Evolutionary conservation across 768 basidiomycete species (phyloP), one percentile per base, ranked within the genome.

Genomic region (Tremella fuciformis): DNA sequence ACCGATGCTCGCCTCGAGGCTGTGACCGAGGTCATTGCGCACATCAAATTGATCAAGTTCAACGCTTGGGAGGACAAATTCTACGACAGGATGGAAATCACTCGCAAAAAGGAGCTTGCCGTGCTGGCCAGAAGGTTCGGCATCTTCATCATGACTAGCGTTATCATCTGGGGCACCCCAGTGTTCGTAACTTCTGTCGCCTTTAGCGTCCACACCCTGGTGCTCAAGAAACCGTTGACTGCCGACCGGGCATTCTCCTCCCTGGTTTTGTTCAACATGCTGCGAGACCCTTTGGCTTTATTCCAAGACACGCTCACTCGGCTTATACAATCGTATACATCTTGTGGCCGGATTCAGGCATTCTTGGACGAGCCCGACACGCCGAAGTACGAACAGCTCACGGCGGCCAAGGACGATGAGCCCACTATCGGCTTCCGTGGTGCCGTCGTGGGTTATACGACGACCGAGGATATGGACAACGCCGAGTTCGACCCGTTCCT

Each of bases 171-270:
- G 61, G 75, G 73, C 6, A 73, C 75, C 8, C 78, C 78, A 0
- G 63, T 76, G 15, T 39, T 80, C 25, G 78, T 79, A 39, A 71
- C 76, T 3, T 64, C 73, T 13, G 61, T 65, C 7, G 76, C 78
- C 1, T 80, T 79, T 56, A 70, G 70, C 15, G 71, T 76, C 11
- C 73, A 75, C 56, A 71, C 74, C n/a, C 58, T 76, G 40, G 63
- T 76, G 26, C 65, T 78, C 53, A 56, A 76, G 6, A 63, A 70
- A 15, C 75, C 77, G 7, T 65, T 80, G 13, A 70, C 73, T 0
- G 77, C 79, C 26, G 76, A 79, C 39, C 73, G 73, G 8, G 80
- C 80, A 3, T 80, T 80, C 69, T 75, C 79, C 21, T 75, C 78
- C 4, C 65, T 80, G 18, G 75, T 78, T 2, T 69, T 80, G n/a